phyloP scores from a whole-genome alignment of 2,329 filamentous ascomycete species.

The Apiospora arundinis region DNA sequence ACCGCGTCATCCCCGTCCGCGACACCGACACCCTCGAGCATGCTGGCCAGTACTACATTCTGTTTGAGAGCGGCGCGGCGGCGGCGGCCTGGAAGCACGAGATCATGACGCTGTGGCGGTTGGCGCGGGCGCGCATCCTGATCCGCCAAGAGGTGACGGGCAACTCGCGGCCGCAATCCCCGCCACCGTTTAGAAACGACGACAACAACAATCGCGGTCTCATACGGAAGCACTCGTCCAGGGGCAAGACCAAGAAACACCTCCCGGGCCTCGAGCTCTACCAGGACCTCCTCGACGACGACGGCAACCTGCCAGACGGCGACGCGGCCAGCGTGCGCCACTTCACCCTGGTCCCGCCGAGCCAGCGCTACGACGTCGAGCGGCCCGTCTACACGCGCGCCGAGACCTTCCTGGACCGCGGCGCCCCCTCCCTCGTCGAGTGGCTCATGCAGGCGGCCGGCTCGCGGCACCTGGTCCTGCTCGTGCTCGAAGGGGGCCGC shows the following conservation, averaged over 20 bases:
- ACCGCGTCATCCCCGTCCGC: slow-evolving; percentile 69
- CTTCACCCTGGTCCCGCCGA: slow-evolving; percentile 44
- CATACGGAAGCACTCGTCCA: too few relatives aligned
- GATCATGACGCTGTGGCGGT: slow-evolving; percentile 55
- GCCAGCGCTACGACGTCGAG: slow-evolving; percentile 33
- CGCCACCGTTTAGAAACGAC: too few relatives aligned
- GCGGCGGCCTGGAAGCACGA: slow-evolving; percentile 67
- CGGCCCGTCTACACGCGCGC: slow-evolving; percentile 26
- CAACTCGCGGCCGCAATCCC: background rate
- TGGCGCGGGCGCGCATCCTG: slow-evolving; percentile 45
- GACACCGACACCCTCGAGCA: slow-evolving; percentile 68
- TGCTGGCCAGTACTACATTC: slow-evolving; percentile 69
- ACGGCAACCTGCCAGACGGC: background rate
- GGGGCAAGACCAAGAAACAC: background rate
- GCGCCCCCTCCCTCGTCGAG: slow-evolving; percentile 32
- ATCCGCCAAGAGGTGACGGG: slow-evolving; percentile 40
- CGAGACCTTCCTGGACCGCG: slow-evolving; percentile 25
- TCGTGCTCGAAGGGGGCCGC: slow-evolving; percentile 44
- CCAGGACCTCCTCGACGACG: background rate
- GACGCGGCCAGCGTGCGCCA: slow-evolving; percentile 5
- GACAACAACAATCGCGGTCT: too few relatives aligned
- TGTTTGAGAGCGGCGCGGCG: slow-evolving; percentile 67
- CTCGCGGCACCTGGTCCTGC: slow-evolving; percentile 41
- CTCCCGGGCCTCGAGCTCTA: background rate
- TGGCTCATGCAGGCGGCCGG: slow-evolving; percentile 31